These are phyloP conservation scores for Rubus parviflorus DNA, from an alignment of 306 rosid genomes.

Conservation along the genomic window DNA sequence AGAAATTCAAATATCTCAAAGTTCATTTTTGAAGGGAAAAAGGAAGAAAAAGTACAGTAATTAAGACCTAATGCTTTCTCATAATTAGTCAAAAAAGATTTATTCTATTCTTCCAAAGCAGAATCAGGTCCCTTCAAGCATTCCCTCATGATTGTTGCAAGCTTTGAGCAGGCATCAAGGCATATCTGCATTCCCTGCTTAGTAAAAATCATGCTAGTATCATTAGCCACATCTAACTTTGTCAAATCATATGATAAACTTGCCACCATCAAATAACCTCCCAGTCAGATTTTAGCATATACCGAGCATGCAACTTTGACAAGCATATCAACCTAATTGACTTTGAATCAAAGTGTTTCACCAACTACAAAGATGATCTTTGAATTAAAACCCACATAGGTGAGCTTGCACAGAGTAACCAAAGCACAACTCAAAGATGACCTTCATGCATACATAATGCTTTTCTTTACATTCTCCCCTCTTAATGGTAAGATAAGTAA, in stretches of 20 bases:
- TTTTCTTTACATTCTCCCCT: not conserved
- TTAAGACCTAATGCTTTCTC: too few relatives aligned
- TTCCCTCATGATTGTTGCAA: constrained; percentile 72
- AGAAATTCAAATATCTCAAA: not conserved
- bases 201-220: not conserved
- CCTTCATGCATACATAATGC: not conserved
- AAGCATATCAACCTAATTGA: not conserved
- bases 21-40: not conserved
- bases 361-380: not conserved
- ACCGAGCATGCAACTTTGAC: not conserved
- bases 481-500: not conserved
- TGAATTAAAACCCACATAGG: not conserved
- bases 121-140: constrained; percentile 71
- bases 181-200: constrained; percentile 89
- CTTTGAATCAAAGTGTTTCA: not conserved
- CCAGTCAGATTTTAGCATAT: not conserved
- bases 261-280: not conserved
- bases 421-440: not conserved
- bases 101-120: constrained; percentile 49
- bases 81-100: not conserved
- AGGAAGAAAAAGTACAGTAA: too few relatives aligned
- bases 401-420: not conserved
- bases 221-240: not conserved
- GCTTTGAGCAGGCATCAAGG: constrained; percentile 85
- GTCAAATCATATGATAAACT: not conserved